Conservation (phyloP, 768 basidiomycete genomes). For the Termitomyces heimii region DNA sequence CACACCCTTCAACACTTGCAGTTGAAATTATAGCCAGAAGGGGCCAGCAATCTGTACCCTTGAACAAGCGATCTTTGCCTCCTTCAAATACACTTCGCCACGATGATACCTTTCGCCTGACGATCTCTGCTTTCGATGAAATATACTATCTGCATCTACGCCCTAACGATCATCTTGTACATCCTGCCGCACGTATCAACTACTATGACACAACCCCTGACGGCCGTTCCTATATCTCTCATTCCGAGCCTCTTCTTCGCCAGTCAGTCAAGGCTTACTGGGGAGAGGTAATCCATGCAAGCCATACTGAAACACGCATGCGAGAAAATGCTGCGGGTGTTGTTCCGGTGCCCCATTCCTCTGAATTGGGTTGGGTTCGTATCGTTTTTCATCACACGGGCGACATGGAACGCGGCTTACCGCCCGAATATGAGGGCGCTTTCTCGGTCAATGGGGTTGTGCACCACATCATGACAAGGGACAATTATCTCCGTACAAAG, state of each 20-base stretch:
- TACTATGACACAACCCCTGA: slow-evolving; percentile 50
- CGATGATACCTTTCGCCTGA: slow-evolving; percentile 67
- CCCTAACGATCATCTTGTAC: slow-evolving; percentile 74
- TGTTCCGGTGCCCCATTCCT: slow-evolving; percentile 33
- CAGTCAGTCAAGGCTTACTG: slow-evolving; percentile 63
- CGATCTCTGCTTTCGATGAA: slow-evolving; percentile 59
- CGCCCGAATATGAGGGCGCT: slow-evolving; percentile 69
- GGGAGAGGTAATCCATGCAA: slow-evolving; percentile 67
- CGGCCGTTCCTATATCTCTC: slow-evolving; percentile 43
- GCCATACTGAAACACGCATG: slow-evolving; percentile 47
- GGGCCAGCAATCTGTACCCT: slow-evolving; percentile 14
- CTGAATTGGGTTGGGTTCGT: slow-evolving; percentile 70
- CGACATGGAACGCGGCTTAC: slow-evolving; percentile 35
- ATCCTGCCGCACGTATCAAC: slow-evolving; percentile 69
- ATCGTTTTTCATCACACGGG: slow-evolving; percentile 68
- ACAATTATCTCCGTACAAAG: slow-evolving; percentile 63
- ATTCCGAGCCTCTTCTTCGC: slow-evolving; percentile 56
- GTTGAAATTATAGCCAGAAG: slow-evolving; percentile 54
- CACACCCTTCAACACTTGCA: slow-evolving; percentile 42
- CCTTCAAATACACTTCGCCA: slow-evolving; percentile 49
- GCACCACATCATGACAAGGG: slow-evolving; percentile 66
- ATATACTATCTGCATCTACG: slow-evolving; percentile 68
- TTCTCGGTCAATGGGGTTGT: slow-evolving; percentile 64
- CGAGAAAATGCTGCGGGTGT: slow-evolving; percentile 59
- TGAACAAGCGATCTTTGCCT: slow-evolving; percentile 28